Evolutionary conservation across 345 rosid genomes (phyloP).

Genomic region (Clausena lansium): DNA sequence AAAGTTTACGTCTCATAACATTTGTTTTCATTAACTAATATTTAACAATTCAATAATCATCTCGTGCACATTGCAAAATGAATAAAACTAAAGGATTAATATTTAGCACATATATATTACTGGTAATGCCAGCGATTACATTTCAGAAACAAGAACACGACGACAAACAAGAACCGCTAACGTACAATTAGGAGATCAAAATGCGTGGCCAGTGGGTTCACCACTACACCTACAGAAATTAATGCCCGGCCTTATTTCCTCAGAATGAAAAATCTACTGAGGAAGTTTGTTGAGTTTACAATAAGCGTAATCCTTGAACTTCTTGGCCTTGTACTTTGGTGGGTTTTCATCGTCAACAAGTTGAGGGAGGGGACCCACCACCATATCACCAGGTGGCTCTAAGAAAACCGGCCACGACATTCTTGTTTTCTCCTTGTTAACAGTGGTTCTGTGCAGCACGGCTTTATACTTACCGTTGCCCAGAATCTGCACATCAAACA

Average conservation of each 20-base stretch:
- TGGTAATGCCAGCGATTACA: no score
- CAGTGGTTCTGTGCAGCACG: constrained; percentile 72
- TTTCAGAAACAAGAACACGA: no score
- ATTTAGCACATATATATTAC: no score
- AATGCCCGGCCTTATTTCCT: not conserved
- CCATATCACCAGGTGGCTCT: constrained; percentile 67
- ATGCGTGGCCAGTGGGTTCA: no score
- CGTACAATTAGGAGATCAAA: no score
- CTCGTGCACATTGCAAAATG: no score
- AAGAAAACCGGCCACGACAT: constrained; percentile 98
- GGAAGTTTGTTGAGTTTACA: constrained; percentile 86
- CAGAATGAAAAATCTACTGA: constrained; percentile 23
- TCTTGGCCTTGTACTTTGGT: constrained; percentile 57
- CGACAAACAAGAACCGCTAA: no score
- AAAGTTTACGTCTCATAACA: no score
- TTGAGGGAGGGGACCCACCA: constrained; percentile 65
- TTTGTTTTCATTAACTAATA: no score
- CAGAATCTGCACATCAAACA: constrained; percentile 44
- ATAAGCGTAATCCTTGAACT: constrained; percentile 62
- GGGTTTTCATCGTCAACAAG: constrained; percentile 41
- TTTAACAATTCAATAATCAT: no score
- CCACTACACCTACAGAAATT: no score
- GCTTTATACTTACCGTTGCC: constrained; percentile 73
- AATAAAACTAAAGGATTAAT: no score
- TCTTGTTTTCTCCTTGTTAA: constrained; percentile 62